These are phyloP conservation scores for Tetracladium maxilliforme DNA, from an alignment of 2,329 filamentous ascomycete genomes.

Conservation along the genomic window DNA sequence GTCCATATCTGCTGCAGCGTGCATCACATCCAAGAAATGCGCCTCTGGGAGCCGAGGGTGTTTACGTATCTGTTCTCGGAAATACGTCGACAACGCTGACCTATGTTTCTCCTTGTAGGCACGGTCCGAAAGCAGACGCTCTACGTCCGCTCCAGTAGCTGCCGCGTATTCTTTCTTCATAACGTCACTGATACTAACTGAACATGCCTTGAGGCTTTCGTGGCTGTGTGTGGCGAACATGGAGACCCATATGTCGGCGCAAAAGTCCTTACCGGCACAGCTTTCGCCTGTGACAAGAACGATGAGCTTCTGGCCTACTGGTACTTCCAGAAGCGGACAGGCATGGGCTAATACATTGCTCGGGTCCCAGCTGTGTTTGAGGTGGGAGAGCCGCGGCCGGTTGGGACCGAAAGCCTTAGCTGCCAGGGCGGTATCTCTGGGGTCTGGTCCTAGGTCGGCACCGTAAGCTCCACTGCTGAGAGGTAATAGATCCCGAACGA, in stretches of 20 bases:
- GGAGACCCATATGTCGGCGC: slow-evolving; percentile 34
- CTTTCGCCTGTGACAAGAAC: slow-evolving; percentile 33
- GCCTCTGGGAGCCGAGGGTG: slow-evolving; percentile 31
- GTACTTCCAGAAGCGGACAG: slow-evolving; percentile 31
- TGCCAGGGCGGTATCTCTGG: slow-evolving; percentile 36
- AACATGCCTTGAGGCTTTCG: slow-evolving; percentile 19
- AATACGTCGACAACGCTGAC: slow-evolving; percentile 33
- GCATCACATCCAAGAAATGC: slow-evolving; percentile 28
- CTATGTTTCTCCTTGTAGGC: slow-evolving; percentile 48
- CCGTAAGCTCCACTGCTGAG: slow-evolving; percentile 36
- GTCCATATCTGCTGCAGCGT: slow-evolving; percentile 23
- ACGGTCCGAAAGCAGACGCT: slow-evolving; percentile 34
- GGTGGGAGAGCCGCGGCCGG: slow-evolving; percentile 24
- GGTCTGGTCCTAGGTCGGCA: slow-evolving; percentile 48
- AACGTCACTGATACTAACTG: slow-evolving; percentile 38
- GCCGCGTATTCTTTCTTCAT: slow-evolving; percentile 42
- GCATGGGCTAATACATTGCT: slow-evolving; percentile 33
- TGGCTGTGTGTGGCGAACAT: slow-evolving; percentile 14
- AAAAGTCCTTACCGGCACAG: slow-evolving; percentile 45
- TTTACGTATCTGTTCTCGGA: slow-evolving; percentile 23
- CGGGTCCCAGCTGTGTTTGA: slow-evolving; percentile 36
- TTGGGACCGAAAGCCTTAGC: slow-evolving; percentile 42
- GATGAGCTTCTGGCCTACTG: slow-evolving; percentile 28
- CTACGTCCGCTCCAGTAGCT: slow-evolving; percentile 28
- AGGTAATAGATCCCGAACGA: slow-evolving; percentile 29